Base-by-base conservation (phyloP, 1,284 basidiomycete genomes). In the Cerioporus squamosus region DNA sequence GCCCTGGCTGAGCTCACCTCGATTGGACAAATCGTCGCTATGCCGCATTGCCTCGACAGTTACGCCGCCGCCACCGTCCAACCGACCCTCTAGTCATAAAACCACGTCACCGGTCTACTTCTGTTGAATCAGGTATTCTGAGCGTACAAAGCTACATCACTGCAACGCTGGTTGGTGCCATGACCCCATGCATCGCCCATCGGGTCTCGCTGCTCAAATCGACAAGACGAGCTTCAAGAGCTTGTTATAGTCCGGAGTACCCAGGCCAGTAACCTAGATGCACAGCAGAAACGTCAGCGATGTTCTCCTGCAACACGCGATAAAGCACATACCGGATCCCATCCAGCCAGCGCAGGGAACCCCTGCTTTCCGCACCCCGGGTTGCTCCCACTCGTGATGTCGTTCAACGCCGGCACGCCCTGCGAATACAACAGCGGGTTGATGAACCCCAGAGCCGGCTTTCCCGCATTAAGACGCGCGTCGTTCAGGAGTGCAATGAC, bases 401-500 rank as follows among this genome's bases (percentile, higher is more conserved):
- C 68, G 42, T 51, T 55, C 58, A 69, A 64, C 24, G 63, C 64
- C 42, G 51, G 26, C 2, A 44, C 42, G 38, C 56, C 60, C 31
- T 31, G 23, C n/a, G 51, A 45, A 43, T 64, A 64, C 54, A 64
- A 42, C 59, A 83, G 76, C 5, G 84, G 85, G 67, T 88, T 88
- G 51, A 88, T 71, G 72, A 87, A 88, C 0, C 85, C 86, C 14
- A 87, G 73, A 15, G 81, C 55, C 8, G 74, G 60, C 61, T 77
- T 77, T 0, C 79, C 77, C 7, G 71, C 71, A 3, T 67, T 67
- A n/a, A 83, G 64, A 15, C 80, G 77, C 5, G 76, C 79, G 63
- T 90, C 87, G 64, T 90, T 90, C 55, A 90, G 71, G 60, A 89
- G 76, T 2, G 84, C 75, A 2, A 90, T 67, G 51, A 90, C 71